Conservation (phyloP, 352 stramenopile genomes). For the Globisporangium nagaii region DNA sequence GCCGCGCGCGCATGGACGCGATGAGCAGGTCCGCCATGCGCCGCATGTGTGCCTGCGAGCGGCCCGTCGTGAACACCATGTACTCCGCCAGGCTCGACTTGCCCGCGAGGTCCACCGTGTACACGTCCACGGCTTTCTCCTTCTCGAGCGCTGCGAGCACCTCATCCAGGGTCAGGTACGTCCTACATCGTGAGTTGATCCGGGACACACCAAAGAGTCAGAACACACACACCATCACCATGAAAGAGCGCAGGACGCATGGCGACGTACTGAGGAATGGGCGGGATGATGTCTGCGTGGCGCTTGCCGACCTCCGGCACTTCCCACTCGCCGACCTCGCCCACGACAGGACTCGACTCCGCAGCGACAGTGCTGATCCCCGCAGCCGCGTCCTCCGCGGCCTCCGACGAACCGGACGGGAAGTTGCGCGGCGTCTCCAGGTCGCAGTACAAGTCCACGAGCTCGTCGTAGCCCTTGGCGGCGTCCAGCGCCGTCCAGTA, state of each 20-base stretch:
- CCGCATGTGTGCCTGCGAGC: constrained; percentile 81
- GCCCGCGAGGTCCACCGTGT: constrained; percentile 64
- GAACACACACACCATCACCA: background rate
- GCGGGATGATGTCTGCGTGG: constrained; percentile 70
- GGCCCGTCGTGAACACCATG: constrained; percentile 88
- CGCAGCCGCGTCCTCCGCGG: constrained; percentile 23
- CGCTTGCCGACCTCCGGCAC: constrained; percentile 61
- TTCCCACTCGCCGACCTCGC: constrained; percentile 40
- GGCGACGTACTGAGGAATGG: constrained; percentile 33
- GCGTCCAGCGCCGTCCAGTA: constrained; percentile 81
- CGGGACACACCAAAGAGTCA: background rate
- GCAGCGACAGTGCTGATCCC: constrained; percentile 7
- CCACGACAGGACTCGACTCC: constrained; percentile 1
- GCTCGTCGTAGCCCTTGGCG: constrained; percentile 77
- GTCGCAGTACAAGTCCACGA: constrained; percentile 78
- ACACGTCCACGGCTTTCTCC: constrained; percentile 76
- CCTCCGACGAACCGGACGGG: constrained; percentile 16
- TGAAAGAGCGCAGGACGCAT: background rate
- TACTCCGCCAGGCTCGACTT: constrained; percentile 82
- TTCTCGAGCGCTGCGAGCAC: constrained; percentile 54
- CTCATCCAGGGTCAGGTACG: constrained; percentile 73
- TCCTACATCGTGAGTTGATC: too few relatives aligned
- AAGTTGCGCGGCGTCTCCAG: constrained; percentile 77
- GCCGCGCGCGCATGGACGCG: constrained; percentile 68
- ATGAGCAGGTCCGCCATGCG: constrained; percentile 87